Conservation (phyloP, 345 rosid species). For the Abelmoschus esculentus region DNA sequence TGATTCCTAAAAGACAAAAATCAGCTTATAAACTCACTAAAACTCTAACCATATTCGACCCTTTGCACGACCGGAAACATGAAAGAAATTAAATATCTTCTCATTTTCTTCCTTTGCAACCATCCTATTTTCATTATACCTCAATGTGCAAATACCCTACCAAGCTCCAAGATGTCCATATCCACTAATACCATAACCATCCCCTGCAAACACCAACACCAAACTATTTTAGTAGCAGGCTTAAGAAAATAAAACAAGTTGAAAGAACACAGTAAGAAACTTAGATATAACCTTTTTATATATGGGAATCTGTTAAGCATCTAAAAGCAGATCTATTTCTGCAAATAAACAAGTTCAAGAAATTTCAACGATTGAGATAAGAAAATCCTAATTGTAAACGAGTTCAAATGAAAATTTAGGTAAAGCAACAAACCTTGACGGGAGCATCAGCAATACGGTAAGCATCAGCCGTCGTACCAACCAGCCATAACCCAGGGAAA, state of each 20-base stretch:
- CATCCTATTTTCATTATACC: slow-evolving; percentile 22
- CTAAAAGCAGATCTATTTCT: slow-evolving; percentile 20
- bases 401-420: slow-evolving; percentile 1
- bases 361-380: background rate
- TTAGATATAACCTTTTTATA: slow-evolving; percentile 9
- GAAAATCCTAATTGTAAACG: background rate
- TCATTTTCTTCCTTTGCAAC: slow-evolving; percentile 21
- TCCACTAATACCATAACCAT: slow-evolving; percentile 1
- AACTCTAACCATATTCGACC: slow-evolving; percentile 4
- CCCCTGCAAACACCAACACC: slow-evolving; percentile 17
- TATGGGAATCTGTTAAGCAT: slow-evolving; percentile 4
- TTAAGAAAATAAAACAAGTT: slow-evolving; percentile 7
- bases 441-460: slow-evolving; percentile 47
- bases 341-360: slow-evolving; percentile 12
- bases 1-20: slow-evolving; percentile 23
- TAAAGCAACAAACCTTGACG: slow-evolving; percentile 37
- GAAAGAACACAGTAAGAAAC: background rate
- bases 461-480: slow-evolving; percentile 71
- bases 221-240: slow-evolving; percentile 14
- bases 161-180: slow-evolving; percentile 10
- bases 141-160: slow-evolving; percentile 24
- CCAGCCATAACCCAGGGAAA: slow-evolving; percentile 86
- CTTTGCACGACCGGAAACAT: background rate
- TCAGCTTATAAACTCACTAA: slow-evolving; percentile 2
- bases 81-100: slow-evolving; percentile 13